Evolutionary conservation across 2,329 filamentous ascomycete species (phyloP), one percentile per base, ranked within the genome.

Genomic region (Lachnellula arida): DNA sequence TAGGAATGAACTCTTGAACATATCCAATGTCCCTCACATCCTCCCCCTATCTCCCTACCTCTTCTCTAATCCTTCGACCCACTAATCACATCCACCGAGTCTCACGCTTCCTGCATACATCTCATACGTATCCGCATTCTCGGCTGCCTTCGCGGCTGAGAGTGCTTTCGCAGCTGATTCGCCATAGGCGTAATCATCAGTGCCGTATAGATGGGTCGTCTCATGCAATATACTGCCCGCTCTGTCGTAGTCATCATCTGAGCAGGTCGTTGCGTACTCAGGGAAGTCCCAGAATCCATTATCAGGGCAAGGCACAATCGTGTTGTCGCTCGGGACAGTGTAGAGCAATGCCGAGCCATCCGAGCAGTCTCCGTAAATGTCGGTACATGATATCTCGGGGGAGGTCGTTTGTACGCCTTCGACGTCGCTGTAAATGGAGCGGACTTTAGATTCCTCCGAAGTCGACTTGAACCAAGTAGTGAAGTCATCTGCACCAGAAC

Each of bases 51-150:
- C 28, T 32, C 28, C 28, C 28, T 32, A 11, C 9, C 28, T 11
- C 28, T 11, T 32, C 1, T 32, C 28, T 11, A 4, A 11, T 12
- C 4, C 9, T 9, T 32, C 9, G 28, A 32, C 11, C 9, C 8
- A 32, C 47, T 43, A 51, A 25, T 35, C 59, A 44, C 61, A 64
- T 12, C 63, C 63, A 50, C 60, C 60, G 23, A 65, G 54, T 53
- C 60, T 60, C 5, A 65, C 63, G 54, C 58, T 61, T 37, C 53
- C 58, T 34, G 61, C 60, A 53, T 64, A 65, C 62, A 64, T 64
- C 60, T 64, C 60, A 55, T 64, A 65, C 2, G 63, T 65, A 54
- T 65, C 63, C 5, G 63, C 63, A 53, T 65, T 65, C 2, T 40
- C 53, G 15, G 62, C 55, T 4, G 62, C 62, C n/a, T 63, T 37